Base-by-base conservation (phyloP, 331 rosid genomes). In the Quercus tomentella region DNA sequence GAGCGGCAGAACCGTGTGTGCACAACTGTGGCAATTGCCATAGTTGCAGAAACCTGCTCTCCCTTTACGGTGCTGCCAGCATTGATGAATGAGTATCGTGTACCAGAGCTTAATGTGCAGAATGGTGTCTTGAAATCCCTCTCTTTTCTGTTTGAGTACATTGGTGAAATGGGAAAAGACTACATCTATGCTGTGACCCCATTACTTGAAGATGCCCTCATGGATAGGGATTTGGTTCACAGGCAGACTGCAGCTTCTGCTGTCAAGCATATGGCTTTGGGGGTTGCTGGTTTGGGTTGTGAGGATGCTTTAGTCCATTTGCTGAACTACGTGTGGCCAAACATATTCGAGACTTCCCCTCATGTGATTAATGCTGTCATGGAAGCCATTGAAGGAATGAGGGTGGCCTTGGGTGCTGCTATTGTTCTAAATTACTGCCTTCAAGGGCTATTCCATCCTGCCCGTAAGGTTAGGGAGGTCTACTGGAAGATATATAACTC, bases 111-210 rank as follows among this genome's bases (percentile, higher is more conserved):
- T 21, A 95, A 95, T 54, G 99, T 93, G 74, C 98, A 95, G 80
- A 96, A 93, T 55, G 99, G 99, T 70, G 99, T 96, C 41, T 85
- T 96, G 74, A 96, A 96, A 75, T 96, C 99, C 37, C 97, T 93
- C 17, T 90, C 98, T 65, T 96, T 96, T 86, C 89, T 96, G 33
- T 93, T 96, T 8, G 99, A 96, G 91, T 95, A 96, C 85, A 96
- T 96, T 65, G 99, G 99, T 51, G 99, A 96, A 82, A 96, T 96
- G 99, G 99, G 99, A 33, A 96, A 96, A 77, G 99, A 93, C 79
- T 96, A 96, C 73, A 96, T 93, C 52, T 96, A 91, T 58, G 99
- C 99, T 0, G 99, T 96, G 79, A 96, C 99, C 57, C 99, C 97
- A 3, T 80, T 96, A 84, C 99, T 91, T 0, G 98, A 96, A 86